Evolutionary conservation across 148 eudicot species (phyloP), one percentile per base, ranked within the genome.

Genomic region (Rhododendron vialii): DNA sequence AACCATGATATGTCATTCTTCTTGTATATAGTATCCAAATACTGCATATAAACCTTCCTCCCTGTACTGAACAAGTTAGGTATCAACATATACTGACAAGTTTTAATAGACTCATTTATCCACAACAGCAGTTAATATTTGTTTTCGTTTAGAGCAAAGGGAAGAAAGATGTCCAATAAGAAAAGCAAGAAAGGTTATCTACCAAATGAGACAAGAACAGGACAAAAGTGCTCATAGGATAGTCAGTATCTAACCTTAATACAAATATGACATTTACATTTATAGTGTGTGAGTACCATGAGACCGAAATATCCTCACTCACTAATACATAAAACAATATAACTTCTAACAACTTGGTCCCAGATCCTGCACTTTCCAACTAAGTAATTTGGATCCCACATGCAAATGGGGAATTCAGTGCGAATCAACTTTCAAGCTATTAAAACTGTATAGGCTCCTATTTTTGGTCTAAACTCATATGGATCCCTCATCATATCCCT

Each of bases 1-100:
- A 97, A 97, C 99, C 99, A 97, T 69, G 99, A 94, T 38, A 90
- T 92, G 81, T 93, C 94, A 88, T 91, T 93, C 88, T 95, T 96
- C 94, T 95, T 95, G 93, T 96, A 96, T 73, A 95, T 89, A 57
- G 88, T 93, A 84, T 93, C 91, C 89, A 96, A 91, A 87, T 90
- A 94, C 65, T 86, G 88, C 91, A 95, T 79, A 91, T 96, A 96
- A 51, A 95, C 98, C 88, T 92, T 95, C 92, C 98, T 91, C 69
- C 99, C 99, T 96, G 92, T 89, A 91, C 73, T 88, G 77, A 63
- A 79, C 84, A 84, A 85, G 55, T 50, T 85, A 28, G 76, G 71
- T 63, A 86, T 20, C 79, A 82, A 48, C 78, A 82, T 28, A 30
- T 33, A n/a, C 5, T 24, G 55, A 51, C 86, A 78, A 57, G 71